Evolutionary conservation across 768 basidiomycete genomes (phyloP).

Genomic region (Chlorophyllum brunneum): DNA sequence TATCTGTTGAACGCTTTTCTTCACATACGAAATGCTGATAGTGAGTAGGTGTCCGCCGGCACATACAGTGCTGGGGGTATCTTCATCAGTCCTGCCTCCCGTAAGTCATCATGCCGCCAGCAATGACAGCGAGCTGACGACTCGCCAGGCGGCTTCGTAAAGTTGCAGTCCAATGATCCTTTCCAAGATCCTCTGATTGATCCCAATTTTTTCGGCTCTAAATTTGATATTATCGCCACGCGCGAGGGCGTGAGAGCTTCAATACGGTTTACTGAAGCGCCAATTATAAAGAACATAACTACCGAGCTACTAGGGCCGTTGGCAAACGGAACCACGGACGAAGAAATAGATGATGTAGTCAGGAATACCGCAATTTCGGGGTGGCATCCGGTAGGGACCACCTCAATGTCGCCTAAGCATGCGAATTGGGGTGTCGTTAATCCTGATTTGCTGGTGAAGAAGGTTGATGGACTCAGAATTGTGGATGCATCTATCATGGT

Average conservation of each 20-base stretch:
- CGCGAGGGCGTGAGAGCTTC: conserved; percentile 18
- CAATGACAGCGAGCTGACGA: background rate
- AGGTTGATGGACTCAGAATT: conserved; percentile 28
- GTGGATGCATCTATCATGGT: conserved; percentile 35
- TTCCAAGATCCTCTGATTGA: conserved; percentile 43
- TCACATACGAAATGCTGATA: conserved; percentile 23
- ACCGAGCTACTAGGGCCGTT: conserved; percentile 7
- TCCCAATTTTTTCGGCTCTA: conserved; percentile 24
- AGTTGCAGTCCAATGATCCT: conserved; percentile 34
- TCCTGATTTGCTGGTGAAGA: conserved; percentile 33
- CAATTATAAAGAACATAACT: conserved; percentile 15
- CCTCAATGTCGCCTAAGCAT: conserved; percentile 24
- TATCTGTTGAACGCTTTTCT: conserved; percentile 31
- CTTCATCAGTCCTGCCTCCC: conserved; percentile 25
- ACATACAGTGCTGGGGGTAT: conserved; percentile 35
- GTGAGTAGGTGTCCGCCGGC: conserved; percentile 77
- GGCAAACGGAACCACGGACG: background rate
- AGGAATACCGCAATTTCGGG: conserved; percentile 18
- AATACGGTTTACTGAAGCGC: conserved; percentile 17
- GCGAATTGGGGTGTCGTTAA: conserved; percentile 30
- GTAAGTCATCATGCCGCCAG: conserved; percentile 12
- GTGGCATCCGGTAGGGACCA: conserved; percentile 29
- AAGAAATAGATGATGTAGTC: conserved; percentile 14
- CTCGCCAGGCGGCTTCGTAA: conserved; percentile 14
- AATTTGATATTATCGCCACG: conserved; percentile 21